phyloP scores from a whole-genome alignment of 129 eudicot species.

The Erigeron canadensis region DNA sequence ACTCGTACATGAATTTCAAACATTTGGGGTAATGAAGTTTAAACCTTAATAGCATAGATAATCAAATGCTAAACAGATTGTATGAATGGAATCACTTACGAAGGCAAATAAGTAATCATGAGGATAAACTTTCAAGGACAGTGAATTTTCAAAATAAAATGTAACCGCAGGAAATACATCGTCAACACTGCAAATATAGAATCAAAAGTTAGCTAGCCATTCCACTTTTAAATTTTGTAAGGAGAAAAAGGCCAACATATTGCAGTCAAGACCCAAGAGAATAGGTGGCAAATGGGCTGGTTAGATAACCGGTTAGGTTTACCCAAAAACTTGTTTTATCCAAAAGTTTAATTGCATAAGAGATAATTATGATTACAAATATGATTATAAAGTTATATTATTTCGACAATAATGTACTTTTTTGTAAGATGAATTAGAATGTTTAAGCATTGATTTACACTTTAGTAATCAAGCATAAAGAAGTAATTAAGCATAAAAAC shows the following conservation, averaged over 20 bases:
- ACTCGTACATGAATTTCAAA: background rate
- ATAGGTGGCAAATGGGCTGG: background rate
- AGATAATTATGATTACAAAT: background rate
- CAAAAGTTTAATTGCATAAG: background rate
- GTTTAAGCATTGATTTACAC: background rate
- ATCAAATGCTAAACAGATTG: constrained; percentile 11
- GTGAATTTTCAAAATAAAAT: constrained; percentile 66
- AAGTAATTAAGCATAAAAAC: background rate
- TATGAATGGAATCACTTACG: constrained; percentile 51
- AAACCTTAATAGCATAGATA: background rate
- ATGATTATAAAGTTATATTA: background rate
- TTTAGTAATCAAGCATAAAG: background rate
- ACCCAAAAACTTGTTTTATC: constrained; percentile 3
- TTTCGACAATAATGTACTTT: background rate
- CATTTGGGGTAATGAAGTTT: background rate
- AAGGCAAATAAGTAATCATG: constrained; percentile 75
- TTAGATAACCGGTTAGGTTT: background rate
- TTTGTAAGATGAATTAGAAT: background rate
- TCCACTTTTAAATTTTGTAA: constrained; percentile 11
- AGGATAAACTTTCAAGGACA: constrained; percentile 74
- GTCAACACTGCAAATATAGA: constrained; percentile 67
- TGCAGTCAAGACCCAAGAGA: background rate
- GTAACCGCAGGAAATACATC: constrained; percentile 79
- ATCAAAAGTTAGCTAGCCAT: constrained; percentile 16
- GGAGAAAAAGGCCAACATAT: background rate